A percentile compares a stretch with the other conserved stretches of the same genome.
Evolutionary conservation across 2,329 filamentous ascomycete species (phyloP).

Genomic region (Monilinia laxa): DNA sequence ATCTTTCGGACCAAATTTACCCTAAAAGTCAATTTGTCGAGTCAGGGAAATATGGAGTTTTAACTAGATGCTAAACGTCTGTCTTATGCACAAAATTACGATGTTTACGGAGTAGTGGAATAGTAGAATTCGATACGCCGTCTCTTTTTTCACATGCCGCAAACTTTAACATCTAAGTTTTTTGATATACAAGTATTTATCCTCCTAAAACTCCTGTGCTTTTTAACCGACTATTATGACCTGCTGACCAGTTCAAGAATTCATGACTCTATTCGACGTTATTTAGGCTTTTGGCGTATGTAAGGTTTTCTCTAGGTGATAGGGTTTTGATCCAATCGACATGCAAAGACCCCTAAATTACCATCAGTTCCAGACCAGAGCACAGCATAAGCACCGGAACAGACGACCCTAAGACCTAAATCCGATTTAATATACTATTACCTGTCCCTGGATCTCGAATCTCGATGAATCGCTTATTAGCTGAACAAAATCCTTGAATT

Average conservation of each 20-base stretch:
- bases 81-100: constrained; percentile 6
- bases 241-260: not conserved
- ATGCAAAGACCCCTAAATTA: constrained; percentile 6
- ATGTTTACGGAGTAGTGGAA: not conserved
- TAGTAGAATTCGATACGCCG: not conserved
- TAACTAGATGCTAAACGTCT: not conserved
- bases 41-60: constrained; percentile 17
- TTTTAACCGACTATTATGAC: not conserved
- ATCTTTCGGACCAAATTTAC: constrained; percentile 12
- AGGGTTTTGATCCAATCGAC: constrained; percentile 8
- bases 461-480: not conserved
- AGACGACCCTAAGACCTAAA: not conserved
- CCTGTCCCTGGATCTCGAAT: not conserved
- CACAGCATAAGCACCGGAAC: not conserved
- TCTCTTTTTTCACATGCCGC: constrained; percentile 2
- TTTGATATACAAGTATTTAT: not conserved
- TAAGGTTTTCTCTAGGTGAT: constrained; percentile 6
- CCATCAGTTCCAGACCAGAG: constrained; percentile 8
- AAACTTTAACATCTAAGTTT: not conserved
- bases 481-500: not conserved
- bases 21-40: constrained; percentile 8
- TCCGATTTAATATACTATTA: not conserved
- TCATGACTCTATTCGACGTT: not conserved
- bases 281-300: not conserved
- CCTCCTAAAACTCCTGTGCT: not conserved